These are phyloP conservation scores for Geotrichum klebahnii DNA, from an alignment of 1,139 yeast genomes.

Conservation along the genomic window DNA sequence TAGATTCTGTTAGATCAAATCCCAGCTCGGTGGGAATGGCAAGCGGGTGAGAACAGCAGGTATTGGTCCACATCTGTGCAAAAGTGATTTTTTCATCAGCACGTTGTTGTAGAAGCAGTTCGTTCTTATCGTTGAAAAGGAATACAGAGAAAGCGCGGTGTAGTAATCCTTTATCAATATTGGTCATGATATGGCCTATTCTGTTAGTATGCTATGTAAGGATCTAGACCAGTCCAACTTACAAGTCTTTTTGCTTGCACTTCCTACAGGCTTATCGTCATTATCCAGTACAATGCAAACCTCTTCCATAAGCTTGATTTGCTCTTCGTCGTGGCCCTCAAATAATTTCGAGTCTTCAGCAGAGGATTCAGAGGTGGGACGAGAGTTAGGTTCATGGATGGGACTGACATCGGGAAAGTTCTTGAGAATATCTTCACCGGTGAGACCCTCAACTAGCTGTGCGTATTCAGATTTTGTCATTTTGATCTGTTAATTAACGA, in stretches of 20 bases:
- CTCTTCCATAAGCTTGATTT: conserved; percentile 91
- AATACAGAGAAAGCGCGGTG: conserved; percentile 97
- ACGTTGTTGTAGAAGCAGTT: conserved; percentile 83
- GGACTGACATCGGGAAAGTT: conserved; percentile 52
- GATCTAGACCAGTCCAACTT: conserved; percentile 7
- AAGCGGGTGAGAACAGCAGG: conserved; percentile 97
- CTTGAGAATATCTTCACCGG: conserved; percentile 48
- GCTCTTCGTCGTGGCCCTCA: conserved; percentile 88
- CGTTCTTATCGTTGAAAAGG: conserved; percentile 70
- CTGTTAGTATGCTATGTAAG: not conserved
- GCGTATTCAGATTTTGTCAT: conserved; percentile 40
- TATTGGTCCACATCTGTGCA: conserved; percentile 96
- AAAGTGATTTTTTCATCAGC: conserved; percentile 96
- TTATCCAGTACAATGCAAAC: conserved; percentile 89
- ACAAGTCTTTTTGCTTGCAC: conserved; percentile 89
- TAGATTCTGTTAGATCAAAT: conserved; percentile 52
- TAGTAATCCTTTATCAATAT: conserved; percentile 76
- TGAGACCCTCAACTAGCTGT: conserved; percentile 51
- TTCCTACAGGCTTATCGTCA: conserved; percentile 82
- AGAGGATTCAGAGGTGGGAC: conserved; percentile 19
- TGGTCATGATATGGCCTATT: conserved; percentile 67
- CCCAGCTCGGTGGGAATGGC: conserved; percentile 82
- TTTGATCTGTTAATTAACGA: conserved; percentile 23
- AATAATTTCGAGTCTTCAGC: conserved; percentile 44
- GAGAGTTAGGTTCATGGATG: conserved; percentile 13